Evolutionary conservation across 2,329 filamentous ascomycete genomes (phyloP), one percentile per base, ranked within the genome.

Genomic region (Colletotrichum sp.): DNA sequence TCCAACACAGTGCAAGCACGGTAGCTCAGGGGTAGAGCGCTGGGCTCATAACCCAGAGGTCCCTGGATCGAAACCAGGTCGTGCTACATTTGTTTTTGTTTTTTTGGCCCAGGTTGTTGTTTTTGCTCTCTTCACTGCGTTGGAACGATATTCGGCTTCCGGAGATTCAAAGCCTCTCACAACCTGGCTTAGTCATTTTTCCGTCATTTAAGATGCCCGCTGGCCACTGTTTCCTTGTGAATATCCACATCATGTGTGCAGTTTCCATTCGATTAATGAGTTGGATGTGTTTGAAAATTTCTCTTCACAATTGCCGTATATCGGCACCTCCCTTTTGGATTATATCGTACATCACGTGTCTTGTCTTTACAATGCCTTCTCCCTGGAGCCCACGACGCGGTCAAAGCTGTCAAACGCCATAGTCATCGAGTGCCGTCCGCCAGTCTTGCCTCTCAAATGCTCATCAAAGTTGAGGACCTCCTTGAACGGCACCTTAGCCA

Each of bases 391-490:
- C 1, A 88, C 87, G 2, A 92, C 90, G 67, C 85, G 84, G 67
- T 91, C 89, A 78, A 92, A 91, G 8, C 87, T 90, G 77, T 91
- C 90, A 79, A 91, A 88, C 6, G 89, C 86, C 90, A 92, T 90
- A 2, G 89, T 90, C 82, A 92, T 86, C 7, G 89, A 87, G 80
- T 92, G 91, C 3, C 97, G 90, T 0, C 97, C 97, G 4, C 94
- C 94, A 5, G 96, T 99, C 87, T 98, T 90, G 84, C 95, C 96
- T 68, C 97, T 89, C 78, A 99, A 85, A 82, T 98, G 95, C 83
- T 95, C 95, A 79, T 99, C 88, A 84, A 99, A 99, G 57, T 96
- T 95, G 43, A 99, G 93, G 95, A 99, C 98, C 85, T 99, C 96
- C 85, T 97, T 98, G 80, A 99, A 88, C 36, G 97, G 97, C 32